phyloP scores from a whole-genome alignment of 768 basidiomycete species.

The Zangia roseola region DNA sequence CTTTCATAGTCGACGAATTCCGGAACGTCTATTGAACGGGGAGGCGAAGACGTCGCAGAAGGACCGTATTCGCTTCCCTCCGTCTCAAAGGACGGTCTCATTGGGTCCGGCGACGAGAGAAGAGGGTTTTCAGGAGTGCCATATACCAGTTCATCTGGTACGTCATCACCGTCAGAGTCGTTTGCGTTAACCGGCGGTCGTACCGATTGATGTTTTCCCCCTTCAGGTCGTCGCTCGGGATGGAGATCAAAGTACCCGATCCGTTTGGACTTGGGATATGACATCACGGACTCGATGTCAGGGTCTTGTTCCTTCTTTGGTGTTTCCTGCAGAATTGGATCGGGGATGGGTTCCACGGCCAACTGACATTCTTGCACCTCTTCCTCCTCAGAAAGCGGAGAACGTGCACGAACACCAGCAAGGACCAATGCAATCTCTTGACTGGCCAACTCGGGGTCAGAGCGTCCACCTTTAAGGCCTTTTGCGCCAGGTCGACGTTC shows the following conservation, averaged over 20 bases:
- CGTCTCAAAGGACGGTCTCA: slow-evolving; percentile 34
- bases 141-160: slow-evolving; percentile 35
- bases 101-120: slow-evolving; percentile 19
- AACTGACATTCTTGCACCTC: slow-evolving; percentile 29
- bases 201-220: slow-evolving; percentile 16
- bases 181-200: slow-evolving; percentile 27
- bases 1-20: slow-evolving; percentile 27
- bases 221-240: slow-evolving; percentile 59
- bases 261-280: slow-evolving; percentile 37
- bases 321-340: slow-evolving; percentile 26
- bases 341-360: slow-evolving; percentile 7
- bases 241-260: slow-evolving; percentile 78
- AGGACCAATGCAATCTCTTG: slow-evolving; percentile 72
- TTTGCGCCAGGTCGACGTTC: slow-evolving; percentile 31
- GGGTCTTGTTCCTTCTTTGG: slow-evolving; percentile 43
- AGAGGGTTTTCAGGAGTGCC: slow-evolving; percentile 23
- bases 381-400: slow-evolving; percentile 42
- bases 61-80: slow-evolving; percentile 34
- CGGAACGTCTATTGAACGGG: slow-evolving; percentile 30
- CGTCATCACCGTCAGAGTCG: slow-evolving; percentile 36
- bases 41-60: slow-evolving; percentile 27
- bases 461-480: slow-evolving; percentile 36
- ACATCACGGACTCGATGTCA: slow-evolving; percentile 45
- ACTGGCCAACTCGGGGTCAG: slow-evolving; percentile 70
- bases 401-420: slow-evolving; percentile 47